A percentile compares a stretch with the other conserved stretches of the same genome.
Evolutionary conservation across 805 yeast genomes (phyloP).

Genomic region (Pichia membranifaciens): DNA sequence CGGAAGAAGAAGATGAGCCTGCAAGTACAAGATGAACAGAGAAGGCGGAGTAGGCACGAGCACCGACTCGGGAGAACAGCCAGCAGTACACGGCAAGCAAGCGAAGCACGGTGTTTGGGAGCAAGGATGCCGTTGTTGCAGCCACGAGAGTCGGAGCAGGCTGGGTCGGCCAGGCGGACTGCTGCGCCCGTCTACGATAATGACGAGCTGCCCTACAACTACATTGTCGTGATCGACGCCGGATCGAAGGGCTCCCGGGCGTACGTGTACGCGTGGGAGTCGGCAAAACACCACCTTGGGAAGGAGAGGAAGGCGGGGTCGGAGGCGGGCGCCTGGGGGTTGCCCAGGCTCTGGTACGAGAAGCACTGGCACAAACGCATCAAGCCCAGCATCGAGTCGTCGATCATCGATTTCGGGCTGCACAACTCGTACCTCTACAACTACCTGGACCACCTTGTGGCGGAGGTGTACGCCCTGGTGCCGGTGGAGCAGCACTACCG

Average conservation of each 20-base stretch:
- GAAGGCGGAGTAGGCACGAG: too few species aligned
- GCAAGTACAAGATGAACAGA: not conserved
- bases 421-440: conserved; percentile 48
- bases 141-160: not conserved
- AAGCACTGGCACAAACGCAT: conserved; percentile 46
- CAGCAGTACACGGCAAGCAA: too few species aligned
- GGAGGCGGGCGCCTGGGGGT: not conserved
- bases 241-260: conserved; percentile 65
- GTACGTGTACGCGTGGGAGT: conserved; percentile 51
- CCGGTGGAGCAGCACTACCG: conserved; percentile 55
- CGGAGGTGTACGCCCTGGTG: conserved; percentile 42
- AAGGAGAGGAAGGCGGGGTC: not conserved
- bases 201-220: conserved; percentile 49
- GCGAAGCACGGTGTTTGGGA: too few species aligned
- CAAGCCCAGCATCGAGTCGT: conserved; percentile 57
- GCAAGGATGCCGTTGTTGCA: too few species aligned
- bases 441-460: conserved; percentile 45
- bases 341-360: conserved; percentile 24
- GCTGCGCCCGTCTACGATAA: conserved; percentile 21
- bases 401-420: conserved; percentile 45
- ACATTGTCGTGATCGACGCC: conserved; percentile 56
- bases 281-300: conserved; percentile 26
- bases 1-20: too few species aligned
- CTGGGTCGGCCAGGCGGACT: not conserved
- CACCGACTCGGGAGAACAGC: not conserved